Conservation (phyloP, 2,329 filamentous ascomycete genomes). For the Trichophyton schoenleinii region DNA sequence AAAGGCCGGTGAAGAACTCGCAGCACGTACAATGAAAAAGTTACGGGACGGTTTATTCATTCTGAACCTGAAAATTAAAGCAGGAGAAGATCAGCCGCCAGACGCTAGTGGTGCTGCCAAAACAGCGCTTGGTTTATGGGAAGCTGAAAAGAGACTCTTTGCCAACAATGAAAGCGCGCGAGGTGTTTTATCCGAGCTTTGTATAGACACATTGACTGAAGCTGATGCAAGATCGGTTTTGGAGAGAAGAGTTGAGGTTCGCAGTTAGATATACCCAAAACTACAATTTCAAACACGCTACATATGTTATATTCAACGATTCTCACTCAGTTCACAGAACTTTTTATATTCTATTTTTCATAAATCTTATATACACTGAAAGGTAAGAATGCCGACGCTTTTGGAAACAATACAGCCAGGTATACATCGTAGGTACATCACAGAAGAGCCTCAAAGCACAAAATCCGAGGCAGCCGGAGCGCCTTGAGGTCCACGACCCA, state of each 20-base stretch:
- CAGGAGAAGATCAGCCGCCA: slow-evolving; percentile 4
- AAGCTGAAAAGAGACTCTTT: slow-evolving; percentile 38
- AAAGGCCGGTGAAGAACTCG: slow-evolving; percentile 37
- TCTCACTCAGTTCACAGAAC: background rate
- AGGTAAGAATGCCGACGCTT: background rate
- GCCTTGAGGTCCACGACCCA: slow-evolving; percentile 21
- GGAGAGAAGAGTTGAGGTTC: slow-evolving; percentile 35
- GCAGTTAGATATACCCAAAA: slow-evolving; percentile 17
- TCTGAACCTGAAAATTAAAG: slow-evolving; percentile 22
- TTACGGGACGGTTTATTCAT: slow-evolving; percentile 26
- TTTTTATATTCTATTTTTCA: background rate
- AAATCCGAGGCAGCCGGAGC: background rate
- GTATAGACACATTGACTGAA: slow-evolving; percentile 32
- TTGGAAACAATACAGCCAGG: background rate
- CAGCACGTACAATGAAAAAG: slow-evolving; percentile 45
- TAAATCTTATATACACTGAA: background rate
- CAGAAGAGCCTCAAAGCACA: background rate
- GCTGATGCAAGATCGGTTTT: slow-evolving; percentile 36
- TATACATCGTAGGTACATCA: background rate
- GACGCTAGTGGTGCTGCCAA: slow-evolving; percentile 8
- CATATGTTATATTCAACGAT: background rate
- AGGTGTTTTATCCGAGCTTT: slow-evolving; percentile 32
- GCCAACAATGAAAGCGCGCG: slow-evolving; percentile 37
- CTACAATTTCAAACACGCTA: background rate
- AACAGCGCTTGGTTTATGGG: slow-evolving; percentile 26